A percentile compares a stretch with the other conserved stretches of the same genome.
Conservation (phyloP, 2,329 filamentous ascomycete genomes). For the Cladophialophora yegresii region DNA sequence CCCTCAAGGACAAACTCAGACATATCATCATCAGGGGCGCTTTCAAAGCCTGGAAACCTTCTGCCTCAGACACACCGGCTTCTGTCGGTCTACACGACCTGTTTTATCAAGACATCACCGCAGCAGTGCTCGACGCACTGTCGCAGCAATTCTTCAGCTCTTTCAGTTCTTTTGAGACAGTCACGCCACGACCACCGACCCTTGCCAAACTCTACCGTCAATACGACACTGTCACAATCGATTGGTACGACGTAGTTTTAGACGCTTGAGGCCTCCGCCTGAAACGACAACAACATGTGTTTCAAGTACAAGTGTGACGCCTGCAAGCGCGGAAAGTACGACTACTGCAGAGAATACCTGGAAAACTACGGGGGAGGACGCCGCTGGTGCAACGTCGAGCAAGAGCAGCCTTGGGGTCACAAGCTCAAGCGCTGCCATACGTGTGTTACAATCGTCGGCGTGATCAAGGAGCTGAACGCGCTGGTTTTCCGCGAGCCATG, state of each 20-base stretch:
- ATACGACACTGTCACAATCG: not conserved
- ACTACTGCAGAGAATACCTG: constrained; percentile 19
- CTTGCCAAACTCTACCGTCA: not conserved
- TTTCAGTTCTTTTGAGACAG: not conserved
- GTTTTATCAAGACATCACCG: constrained; percentile 5
- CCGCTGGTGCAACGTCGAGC: constrained; percentile 13
- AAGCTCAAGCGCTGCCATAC: constrained; percentile 16
- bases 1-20: constrained; percentile 15
- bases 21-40: constrained; percentile 10
- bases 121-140: not conserved
- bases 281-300: constrained; percentile 19
- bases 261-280: not conserved
- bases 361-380: not conserved
- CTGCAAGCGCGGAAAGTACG: constrained; percentile 18
- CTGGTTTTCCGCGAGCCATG: constrained; percentile 30
- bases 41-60: constrained; percentile 4
- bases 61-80: not conserved
- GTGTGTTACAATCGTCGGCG: constrained; percentile 27
- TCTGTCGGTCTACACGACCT: constrained; percentile 2
- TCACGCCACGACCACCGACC: not conserved
- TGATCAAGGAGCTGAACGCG: constrained; percentile 18
- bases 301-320: constrained; percentile 22
- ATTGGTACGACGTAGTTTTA: not conserved
- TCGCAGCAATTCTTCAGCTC: constrained; percentile 1
- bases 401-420: constrained; percentile 20